phyloP scores from a whole-genome alignment of 768 basidiomycete genomes.

The Punctularia strigosozonata region DNA sequence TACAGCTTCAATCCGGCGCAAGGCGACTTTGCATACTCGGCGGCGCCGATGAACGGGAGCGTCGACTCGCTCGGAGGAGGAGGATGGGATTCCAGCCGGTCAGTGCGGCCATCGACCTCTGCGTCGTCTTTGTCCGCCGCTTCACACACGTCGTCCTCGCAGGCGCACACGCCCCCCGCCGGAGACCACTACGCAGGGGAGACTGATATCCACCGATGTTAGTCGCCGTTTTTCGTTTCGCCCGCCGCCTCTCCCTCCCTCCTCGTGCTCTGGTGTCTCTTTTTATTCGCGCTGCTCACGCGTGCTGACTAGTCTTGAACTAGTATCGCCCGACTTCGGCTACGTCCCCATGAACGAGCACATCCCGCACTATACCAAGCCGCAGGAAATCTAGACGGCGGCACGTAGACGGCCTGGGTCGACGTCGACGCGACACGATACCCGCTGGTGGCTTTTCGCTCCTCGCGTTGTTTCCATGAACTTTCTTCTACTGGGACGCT shows the following conservation, averaged over 20 bases:
- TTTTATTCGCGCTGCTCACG: conserved; percentile 5
- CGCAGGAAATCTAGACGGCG: conserved; percentile 20
- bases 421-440: too few species aligned
- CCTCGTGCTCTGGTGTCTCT: conserved; percentile 7
- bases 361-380: conserved; percentile 53
- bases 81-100: conserved; percentile 19
- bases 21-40: conserved; percentile 74
- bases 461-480: not conserved
- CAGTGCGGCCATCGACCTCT: conserved; percentile 62
- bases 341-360: conserved; percentile 78
- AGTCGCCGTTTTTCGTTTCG: conserved; percentile 35
- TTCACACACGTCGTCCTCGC: conserved; percentile 65
- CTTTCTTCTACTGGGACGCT: not conserved
- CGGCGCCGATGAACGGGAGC: conserved; percentile 27
- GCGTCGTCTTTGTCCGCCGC: conserved; percentile 70
- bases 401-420: not conserved
- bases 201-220: conserved; percentile 76
- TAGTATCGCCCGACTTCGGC: conserved; percentile 82
- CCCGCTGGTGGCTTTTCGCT: not conserved
- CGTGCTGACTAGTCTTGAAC: conserved; percentile 2
- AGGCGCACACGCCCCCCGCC: conserved; percentile 73
- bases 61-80: conserved; percentile 12
- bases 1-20: conserved; percentile 56
- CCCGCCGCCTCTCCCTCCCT: not conserved
- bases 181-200: conserved; percentile 50